Conservation (phyloP, 371 early-diverging fungal genomes). For the Mortierella sp. region DNA sequence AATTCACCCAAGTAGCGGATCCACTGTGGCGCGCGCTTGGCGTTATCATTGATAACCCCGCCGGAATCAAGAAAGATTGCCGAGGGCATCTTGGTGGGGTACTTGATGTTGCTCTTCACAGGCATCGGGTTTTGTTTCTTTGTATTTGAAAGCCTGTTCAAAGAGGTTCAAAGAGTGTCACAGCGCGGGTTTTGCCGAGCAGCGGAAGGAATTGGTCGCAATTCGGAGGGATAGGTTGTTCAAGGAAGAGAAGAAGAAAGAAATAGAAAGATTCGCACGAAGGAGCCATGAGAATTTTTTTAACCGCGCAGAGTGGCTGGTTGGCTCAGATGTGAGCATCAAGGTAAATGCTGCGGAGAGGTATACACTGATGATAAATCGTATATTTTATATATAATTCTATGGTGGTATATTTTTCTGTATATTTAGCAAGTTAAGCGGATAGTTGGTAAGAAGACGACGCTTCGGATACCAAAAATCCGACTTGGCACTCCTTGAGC, state of each 20-base stretch:
- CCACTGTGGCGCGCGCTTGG: slow-evolving; percentile 40
- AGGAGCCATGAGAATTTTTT: neutral
- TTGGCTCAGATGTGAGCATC: too few species aligned
- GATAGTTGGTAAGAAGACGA: slow-evolving; percentile 34
- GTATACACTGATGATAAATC: too few species aligned
- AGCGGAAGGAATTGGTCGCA: too few species aligned
- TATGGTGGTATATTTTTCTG: neutral
- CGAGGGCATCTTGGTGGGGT: slow-evolving; percentile 44
- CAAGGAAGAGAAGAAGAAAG: too few species aligned
- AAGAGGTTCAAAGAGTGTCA: too few species aligned
- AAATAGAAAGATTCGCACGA: too few species aligned
- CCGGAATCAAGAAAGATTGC: slow-evolving; percentile 48
- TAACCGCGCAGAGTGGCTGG: neutral
- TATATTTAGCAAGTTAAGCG: neutral
- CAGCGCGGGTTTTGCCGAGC: too few species aligned
- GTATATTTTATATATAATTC: neutral
- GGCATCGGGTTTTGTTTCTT: slow-evolving; percentile 15
- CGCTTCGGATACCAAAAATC: slow-evolving; percentile 75
- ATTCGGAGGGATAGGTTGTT: too few species aligned
- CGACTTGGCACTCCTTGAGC: slow-evolving; percentile 88
- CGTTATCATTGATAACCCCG: slow-evolving; percentile 52
- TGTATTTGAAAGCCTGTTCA: neutral
- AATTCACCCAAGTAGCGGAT: slow-evolving; percentile 39
- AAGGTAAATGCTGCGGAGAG: slow-evolving; percentile 12
- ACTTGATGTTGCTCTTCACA: neutral